Base-by-base conservation (phyloP, 2,329 filamentous ascomycete genomes). In the Hypoxylon sp. region DNA sequence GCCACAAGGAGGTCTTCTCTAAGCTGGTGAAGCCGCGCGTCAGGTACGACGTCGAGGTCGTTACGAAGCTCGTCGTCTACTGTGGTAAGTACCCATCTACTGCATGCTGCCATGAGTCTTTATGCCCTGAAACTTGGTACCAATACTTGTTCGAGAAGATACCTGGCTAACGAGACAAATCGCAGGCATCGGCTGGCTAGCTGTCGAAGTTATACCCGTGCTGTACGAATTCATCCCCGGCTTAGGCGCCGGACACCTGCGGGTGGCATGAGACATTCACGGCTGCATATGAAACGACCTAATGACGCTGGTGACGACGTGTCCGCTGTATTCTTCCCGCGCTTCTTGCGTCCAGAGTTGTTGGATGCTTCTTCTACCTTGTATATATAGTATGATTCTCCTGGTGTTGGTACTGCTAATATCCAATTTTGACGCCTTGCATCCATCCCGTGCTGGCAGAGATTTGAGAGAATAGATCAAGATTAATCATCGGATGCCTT, bases 21-120 rank as follows among this genome's bases (percentile, higher is more conserved):
- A 86, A 83, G 71, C 81, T 98, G 52, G 88, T 92, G 62, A 91
- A 89, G 76, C 92, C 95, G 45, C 86, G 95, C 65, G 93, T 97
- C 58, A 83, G 93, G 67, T 99, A 98, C 71, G 95, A 99, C 75
- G 94, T 98, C n/a, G 95, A 99, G 75, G 94, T 99, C 33, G 90
- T 99, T 31, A 98, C 95, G 4, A 98, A 97, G 77, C 76, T 99
- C 59, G 90, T 99, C 68, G 92, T 99, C 20, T 99, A 99, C 78
- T 84, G 89, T 57, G 95, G 94, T 92, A 78, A 75, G 87, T 77
- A 17, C 27, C n/a, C 18, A 26, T 46, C 26, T 45, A 43, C 20
- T n/a, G 2, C 9, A n/a, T 27, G 17, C 11, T 40, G n/a, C n/a
- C n/a, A n/a, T 35, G 5, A 6, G n/a, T 13, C 15, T 15, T 2